Conservation (phyloP, 2,329 filamentous ascomycete species). For the Calonectria leucothoes region DNA sequence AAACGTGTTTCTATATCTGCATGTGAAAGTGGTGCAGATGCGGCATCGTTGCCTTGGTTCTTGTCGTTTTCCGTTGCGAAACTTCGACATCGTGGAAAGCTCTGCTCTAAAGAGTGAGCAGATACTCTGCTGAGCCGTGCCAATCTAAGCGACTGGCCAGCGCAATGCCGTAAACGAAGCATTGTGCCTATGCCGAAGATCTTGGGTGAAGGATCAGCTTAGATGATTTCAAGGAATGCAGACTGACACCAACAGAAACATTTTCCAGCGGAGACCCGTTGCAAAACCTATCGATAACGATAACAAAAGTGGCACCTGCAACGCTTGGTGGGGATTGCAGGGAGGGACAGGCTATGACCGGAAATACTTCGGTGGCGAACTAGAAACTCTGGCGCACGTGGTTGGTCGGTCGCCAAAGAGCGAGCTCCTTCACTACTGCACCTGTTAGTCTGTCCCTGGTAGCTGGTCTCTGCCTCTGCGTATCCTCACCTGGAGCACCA, state of each 20-base stretch:
- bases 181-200: slow-evolving; percentile 33
- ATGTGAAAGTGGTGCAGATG: not conserved
- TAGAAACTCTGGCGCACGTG: slow-evolving; percentile 23
- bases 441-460: not conserved
- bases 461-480: slow-evolving; percentile 12
- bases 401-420: slow-evolving; percentile 21
- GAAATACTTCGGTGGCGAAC: slow-evolving; percentile 13
- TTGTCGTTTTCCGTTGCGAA: slow-evolving; percentile 3
- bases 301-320: not conserved
- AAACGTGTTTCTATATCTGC: not conserved
- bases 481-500: slow-evolving; percentile 27
- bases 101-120: not conserved
- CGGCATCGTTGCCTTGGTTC: not conserved
- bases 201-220: slow-evolving; percentile 6
- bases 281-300: slow-evolving; percentile 26
- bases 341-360: not conserved
- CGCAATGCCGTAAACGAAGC: slow-evolving; percentile 42
- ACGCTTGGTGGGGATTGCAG: not conserved
- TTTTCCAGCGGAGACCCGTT: slow-evolving; percentile 21
- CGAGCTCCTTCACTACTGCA: slow-evolving; percentile 7
- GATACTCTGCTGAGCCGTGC: slow-evolving; percentile 17
- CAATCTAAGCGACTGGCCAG: slow-evolving; percentile 30
- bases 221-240: slow-evolving; percentile 13
- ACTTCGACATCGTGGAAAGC: not conserved
- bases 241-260: slow-evolving; percentile 30